Base-by-base conservation (phyloP, 1,284 basidiomycete genomes). In the Ganoderma sp. region DNA sequence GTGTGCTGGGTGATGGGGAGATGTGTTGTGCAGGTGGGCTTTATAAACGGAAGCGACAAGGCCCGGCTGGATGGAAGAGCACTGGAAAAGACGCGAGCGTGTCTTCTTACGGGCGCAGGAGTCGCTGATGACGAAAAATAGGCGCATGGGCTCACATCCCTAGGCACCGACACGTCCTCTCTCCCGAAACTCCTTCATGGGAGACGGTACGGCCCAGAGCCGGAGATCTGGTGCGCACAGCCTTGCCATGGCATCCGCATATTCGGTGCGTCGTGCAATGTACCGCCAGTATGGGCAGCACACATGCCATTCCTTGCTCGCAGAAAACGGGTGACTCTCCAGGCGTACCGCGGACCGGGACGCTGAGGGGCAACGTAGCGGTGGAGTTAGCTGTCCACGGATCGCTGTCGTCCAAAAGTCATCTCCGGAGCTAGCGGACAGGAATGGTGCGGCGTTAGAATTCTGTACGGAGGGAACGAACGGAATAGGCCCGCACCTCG, bases 391-490 rank as follows among this genome's bases (percentile, higher is more conserved):
- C 48, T 52, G 48, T 9, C 48, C 22, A 22, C 9, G 39, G 58
- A 59, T 60, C 39, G 39, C 12, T 25, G 39, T 22, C 60, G 56
- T 32, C 42, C 42, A 41, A 3, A 42, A 28, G 39, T 25, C 43
- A 66, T 56, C 58, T 45, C 58, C 65, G 67, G 61, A 17, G 52
- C 32, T 28, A 37, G 22, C 60, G 62, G 62, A 57, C 42, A 64
- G 71, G 68, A 63, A 65, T 61, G 43, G 64, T 72, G 71, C 71
- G 71, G 71, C 65, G 71, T 54, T 72, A 72, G 65, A 62, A 58
- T 72, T 61, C 67, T 54, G 65, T 68, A 52, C 56, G n/a, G 60
- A 58, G 63, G 66, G n/a, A 22, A 60, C 56, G 48, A 54, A 65
- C 69, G 62, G 60, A 66, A 59, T 67, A 69, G 50, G 63, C n/a